These are phyloP conservation scores for Achlya hypogyna DNA, from an alignment of 352 stramenopile species.

Conservation along the genomic window DNA sequence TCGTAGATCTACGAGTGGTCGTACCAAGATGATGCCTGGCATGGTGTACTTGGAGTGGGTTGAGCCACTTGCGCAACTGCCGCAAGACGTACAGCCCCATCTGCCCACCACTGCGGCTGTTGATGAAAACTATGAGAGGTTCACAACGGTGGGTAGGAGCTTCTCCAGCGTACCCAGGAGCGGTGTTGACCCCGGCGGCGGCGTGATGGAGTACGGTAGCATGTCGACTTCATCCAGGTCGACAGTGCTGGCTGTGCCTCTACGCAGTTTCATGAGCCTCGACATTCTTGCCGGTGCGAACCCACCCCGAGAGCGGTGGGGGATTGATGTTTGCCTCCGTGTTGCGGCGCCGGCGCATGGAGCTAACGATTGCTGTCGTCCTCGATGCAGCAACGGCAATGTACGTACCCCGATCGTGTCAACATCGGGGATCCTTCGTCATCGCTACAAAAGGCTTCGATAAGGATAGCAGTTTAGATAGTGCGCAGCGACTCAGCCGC, in stretches of 20 bases:
- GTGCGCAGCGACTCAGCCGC: background rate
- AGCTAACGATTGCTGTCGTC: background rate
- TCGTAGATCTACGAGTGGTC: slow-evolving; percentile 68
- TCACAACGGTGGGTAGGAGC: background rate
- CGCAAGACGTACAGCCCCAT: slow-evolving; percentile 89
- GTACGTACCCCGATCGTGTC: background rate
- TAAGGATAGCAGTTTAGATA: background rate
- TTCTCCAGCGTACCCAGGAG: slow-evolving; percentile 28
- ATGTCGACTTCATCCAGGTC: slow-evolving; percentile 12
- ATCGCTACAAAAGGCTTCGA: slow-evolving; percentile 1
- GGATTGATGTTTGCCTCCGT: background rate
- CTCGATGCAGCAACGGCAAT: background rate
- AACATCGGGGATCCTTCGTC: background rate
- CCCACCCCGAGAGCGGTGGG: background rate
- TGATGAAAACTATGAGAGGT: slow-evolving; percentile 89
- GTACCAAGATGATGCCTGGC: background rate
- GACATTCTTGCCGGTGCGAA: too few species aligned
- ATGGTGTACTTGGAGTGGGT: slow-evolving; percentile 84
- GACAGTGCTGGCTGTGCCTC: background rate
- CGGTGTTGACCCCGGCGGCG: slow-evolving; percentile 38
- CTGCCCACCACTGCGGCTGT: slow-evolving; percentile 89
- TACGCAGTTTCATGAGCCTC: too few species aligned
- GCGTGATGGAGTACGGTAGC: slow-evolving; percentile 51
- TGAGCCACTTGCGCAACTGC: slow-evolving; percentile 88
- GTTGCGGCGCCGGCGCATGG: background rate